phyloP scores from a whole-genome alignment of 331 rosid species.

The Stylosanthes scabra region DNA sequence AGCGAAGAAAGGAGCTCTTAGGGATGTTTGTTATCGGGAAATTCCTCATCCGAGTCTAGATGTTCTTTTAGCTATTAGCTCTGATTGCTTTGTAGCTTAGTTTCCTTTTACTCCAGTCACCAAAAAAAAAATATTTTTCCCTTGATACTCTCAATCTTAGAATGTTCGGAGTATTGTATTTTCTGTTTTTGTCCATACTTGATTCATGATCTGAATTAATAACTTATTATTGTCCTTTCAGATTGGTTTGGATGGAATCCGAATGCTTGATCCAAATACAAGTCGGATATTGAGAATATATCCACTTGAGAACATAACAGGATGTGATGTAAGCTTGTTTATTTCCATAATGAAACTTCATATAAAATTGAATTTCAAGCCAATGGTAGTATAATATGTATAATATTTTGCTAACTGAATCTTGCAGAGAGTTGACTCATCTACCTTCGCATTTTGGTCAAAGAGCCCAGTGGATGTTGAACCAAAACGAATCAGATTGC shows the following conservation, averaged over 20 bases:
- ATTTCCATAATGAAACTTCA: constrained; percentile 6
- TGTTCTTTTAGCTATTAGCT: no score
- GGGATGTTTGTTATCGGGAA: no score
- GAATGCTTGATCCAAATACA: constrained; percentile 90
- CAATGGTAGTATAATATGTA: not conserved
- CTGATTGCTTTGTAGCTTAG: no score
- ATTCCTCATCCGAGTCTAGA: no score
- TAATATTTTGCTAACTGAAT: constrained; percentile 24
- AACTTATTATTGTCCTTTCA: constrained; percentile 45
- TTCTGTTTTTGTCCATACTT: not conserved
- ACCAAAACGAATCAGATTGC: constrained; percentile 93
- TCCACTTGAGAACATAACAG: constrained; percentile 85
- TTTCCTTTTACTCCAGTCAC: no score
- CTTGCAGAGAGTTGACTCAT: constrained; percentile 72
- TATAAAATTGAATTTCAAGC: not conserved
- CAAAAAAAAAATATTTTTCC: no score
- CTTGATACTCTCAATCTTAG: not conserved
- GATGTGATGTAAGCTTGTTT: constrained; percentile 82
- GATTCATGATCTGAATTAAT: constrained; percentile 5
- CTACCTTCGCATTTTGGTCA: constrained; percentile 96
- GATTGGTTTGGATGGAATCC: constrained; percentile 96
- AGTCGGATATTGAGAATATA: constrained; percentile 86
- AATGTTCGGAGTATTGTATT: not conserved
- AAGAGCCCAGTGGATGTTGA: constrained; percentile 94
- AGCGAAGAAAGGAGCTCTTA: no score